Evolutionary conservation across 2,329 filamentous ascomycete species (phyloP), one percentile per base, ranked within the genome.

Genomic region (Pyrenophora tritici-repentis): DNA sequence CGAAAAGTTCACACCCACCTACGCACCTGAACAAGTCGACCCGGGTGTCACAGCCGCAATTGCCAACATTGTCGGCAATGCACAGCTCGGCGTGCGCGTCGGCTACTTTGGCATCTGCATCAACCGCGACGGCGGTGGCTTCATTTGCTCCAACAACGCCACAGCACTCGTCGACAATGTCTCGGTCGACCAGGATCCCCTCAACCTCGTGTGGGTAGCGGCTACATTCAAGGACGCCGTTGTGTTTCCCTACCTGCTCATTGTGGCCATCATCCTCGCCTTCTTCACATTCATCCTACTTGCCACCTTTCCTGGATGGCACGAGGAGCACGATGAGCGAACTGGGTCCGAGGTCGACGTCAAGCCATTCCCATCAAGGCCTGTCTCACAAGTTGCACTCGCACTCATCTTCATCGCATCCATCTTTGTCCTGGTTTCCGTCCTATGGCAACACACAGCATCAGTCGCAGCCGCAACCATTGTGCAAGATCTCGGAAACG

Each of bases 61-160:
- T 64, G 83, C 86, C 55, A 95, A 94, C 76, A 95, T 99, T 56
- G 93, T 95, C 50, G 90, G 91, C 45, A 81, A 84, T 62, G 92
- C 94, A 10, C 83, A 85, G 53, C 80, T 99, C 41, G 91, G 96
- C 74, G 91, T 94, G 20, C 87, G 94, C 50, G 94, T 99, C 24
- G 94, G 94, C 61, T 99, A 96, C 79, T 99, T 99, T 68, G 94
- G 94, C 63, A 96, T 99, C 74, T 99, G 94, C 77, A 86, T 97
- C 73, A 94, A 91, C 76, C 87, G 90, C 1, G 91, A 96, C 71
- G 89, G 89, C 53, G 93, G 93, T 60, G 86, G 87, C 17, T 99
- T 91, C 84, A 84, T 97, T 52, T 99, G 94, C 83, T 94, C 90
- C 74, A 95, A 96, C 81, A 99, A 99, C 75, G 94, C 94, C 16